These are phyloP conservation scores for Endoconidiophora laricicola DNA, from an alignment of 2,329 filamentous ascomycete species.

Conservation along the genomic window DNA sequence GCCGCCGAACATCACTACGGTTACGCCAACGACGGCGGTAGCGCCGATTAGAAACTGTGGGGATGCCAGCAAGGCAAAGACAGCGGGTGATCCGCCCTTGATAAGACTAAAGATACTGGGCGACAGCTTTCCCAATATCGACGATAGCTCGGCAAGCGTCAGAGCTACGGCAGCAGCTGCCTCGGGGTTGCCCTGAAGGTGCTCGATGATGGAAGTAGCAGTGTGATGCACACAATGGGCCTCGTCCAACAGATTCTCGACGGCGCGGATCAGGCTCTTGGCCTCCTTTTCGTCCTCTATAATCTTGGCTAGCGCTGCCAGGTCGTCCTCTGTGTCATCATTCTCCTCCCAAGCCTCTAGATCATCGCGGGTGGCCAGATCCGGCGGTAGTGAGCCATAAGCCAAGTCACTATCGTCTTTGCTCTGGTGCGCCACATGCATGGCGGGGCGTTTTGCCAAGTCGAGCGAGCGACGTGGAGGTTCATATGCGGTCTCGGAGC, in stretches of 20 bases:
- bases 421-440: conserved; percentile 19
- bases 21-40: conserved; percentile 79
- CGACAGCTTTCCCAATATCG: conserved; percentile 65
- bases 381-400: conserved; percentile 67
- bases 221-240: conserved; percentile 78
- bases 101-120: conserved; percentile 60
- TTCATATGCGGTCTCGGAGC: too few relatives aligned
- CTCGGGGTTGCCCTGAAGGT: conserved; percentile 56
- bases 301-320: conserved; percentile 27
- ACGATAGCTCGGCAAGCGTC: conserved; percentile 79
- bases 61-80: conserved; percentile 71
- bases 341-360: conserved; percentile 16
- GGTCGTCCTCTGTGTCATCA: conserved; percentile 18
- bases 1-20: conserved; percentile 84
- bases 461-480: too few relatives aligned
- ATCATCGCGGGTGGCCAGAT: conserved; percentile 37
- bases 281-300: conserved; percentile 37
- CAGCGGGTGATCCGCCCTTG: conserved; percentile 67
- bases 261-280: conserved; percentile 47
- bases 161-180: conserved; percentile 87
- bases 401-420: conserved; percentile 81
- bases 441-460: too few relatives aligned
- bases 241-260: conserved; percentile 68
- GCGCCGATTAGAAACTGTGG: conserved; percentile 92
- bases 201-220: conserved; percentile 64